Base-by-base conservation (phyloP, 371 early-diverging fungal genomes). In the Mortierella sp. region DNA sequence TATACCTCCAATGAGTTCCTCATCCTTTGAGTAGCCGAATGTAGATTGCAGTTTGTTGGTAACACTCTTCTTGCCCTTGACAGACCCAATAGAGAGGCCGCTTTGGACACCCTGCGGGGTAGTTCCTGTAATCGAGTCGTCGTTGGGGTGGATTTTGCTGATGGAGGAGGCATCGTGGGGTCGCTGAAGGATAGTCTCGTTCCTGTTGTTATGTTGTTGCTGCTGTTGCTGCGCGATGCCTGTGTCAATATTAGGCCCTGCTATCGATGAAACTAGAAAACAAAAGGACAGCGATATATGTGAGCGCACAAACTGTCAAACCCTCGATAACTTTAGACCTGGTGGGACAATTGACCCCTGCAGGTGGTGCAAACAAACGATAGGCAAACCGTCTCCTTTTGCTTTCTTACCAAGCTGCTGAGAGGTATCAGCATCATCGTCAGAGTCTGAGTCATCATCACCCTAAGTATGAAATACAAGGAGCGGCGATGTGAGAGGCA, bases 1-100 rank as follows among this genome's bases (percentile, higher is more conserved):
- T 21, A 43, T 87, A 92, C 93, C 92, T 83, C 86, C 90, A 71
- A 75, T 70, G 32, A 93, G 87, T 35, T 75, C 76, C 78, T 95
- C 95, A 5, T 81, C 81, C 29, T 81, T 77, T 5, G 92, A 88
- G 43, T 95, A 85, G 12, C 91, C 89, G 83, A 95, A 95, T n/a
- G 92, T 83, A 24, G 87, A 81, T 75, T 90, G 89, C 35, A 95
- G 70, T 75, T 89, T 92, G 44, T 92, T 90, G 68, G 89, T 89
- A n/a, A 91, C 84, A 21, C 72, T 88, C 21, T 79, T 76, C 54
- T 83, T 86, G 72, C 83, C 71, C 5, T 72, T 70, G 21, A 68
- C 21, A 35, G 74, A 49, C 32, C 74, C 74, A 32, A 79, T 35
- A 1, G 70, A 74, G 70, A 79, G 46, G n/a, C 70, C 79, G 32